Conservation (phyloP, 495 filamentous ascomycete genomes). For the Neurospora discreta region DNA sequence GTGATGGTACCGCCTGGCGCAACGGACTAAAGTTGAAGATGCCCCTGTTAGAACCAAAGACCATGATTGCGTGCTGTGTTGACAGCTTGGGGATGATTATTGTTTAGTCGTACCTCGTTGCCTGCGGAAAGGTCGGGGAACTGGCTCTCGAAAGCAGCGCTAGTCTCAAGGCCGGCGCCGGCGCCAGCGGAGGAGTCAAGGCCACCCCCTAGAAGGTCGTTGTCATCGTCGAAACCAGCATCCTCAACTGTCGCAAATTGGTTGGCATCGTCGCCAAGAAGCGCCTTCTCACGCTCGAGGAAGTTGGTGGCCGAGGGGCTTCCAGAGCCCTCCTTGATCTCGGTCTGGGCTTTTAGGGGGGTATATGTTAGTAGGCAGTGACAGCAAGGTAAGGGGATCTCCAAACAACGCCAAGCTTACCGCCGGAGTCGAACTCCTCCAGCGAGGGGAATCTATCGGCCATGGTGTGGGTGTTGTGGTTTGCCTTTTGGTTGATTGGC, state of each 20-base stretch:
- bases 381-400: constrained; percentile 5
- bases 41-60: constrained; percentile 12
- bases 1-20: constrained; percentile 85
- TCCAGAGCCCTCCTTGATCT: constrained; percentile 29
- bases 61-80: neutral
- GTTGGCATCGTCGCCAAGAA: constrained; percentile 82
- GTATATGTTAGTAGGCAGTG: constrained; percentile 14
- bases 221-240: constrained; percentile 50
- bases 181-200: constrained; percentile 32
- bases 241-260: constrained; percentile 79
- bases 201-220: constrained; percentile 65
- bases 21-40: constrained; percentile 47
- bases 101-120: constrained; percentile 55
- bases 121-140: constrained; percentile 74
- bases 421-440: constrained; percentile 90
- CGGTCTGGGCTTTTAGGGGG: constrained; percentile 31
- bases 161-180: constrained; percentile 6
- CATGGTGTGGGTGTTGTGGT: constrained; percentile 41
- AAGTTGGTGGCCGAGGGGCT: constrained; percentile 59
- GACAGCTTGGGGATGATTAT: neutral
- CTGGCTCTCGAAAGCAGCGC: constrained; percentile 68
- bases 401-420: constrained; percentile 26
- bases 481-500: neutral
- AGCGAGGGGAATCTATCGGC: constrained; percentile 93
- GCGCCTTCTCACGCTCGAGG: constrained; percentile 75